These are phyloP conservation scores for Barbatosphaeria neglecta DNA, from an alignment of 495 filamentous ascomycete genomes.

Conservation along the genomic window DNA sequence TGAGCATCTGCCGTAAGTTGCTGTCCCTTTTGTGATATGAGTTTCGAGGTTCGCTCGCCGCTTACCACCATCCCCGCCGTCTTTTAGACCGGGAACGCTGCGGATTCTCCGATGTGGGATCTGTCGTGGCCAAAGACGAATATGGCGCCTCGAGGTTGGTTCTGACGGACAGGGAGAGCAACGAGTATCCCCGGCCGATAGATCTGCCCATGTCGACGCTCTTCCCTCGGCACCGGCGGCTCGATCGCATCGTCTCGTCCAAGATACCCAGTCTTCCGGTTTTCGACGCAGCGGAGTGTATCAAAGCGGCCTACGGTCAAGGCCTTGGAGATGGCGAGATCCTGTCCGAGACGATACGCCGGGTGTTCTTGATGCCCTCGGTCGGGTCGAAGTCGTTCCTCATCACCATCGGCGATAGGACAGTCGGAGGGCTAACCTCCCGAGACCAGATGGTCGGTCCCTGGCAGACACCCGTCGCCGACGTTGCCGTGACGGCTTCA, in stretches of 20 bases:
- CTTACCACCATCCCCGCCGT: slow-evolving; percentile 1
- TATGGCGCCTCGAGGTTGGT: slow-evolving; percentile 57
- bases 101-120: slow-evolving; percentile 86
- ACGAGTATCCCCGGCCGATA: slow-evolving; percentile 65
- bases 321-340: slow-evolving; percentile 48
- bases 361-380: slow-evolving; percentile 73
- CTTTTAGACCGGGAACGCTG: slow-evolving; percentile 62
- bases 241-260: slow-evolving; percentile 68
- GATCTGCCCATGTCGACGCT: slow-evolving; percentile 84
- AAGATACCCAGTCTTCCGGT: slow-evolving; percentile 53
- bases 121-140: slow-evolving; percentile 52
- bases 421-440: slow-evolving; percentile 77
- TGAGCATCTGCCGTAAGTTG: slow-evolving; percentile 56
- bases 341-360: slow-evolving; percentile 59
- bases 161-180: slow-evolving; percentile 70
- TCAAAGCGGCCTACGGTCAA: slow-evolving; percentile 37
- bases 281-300: slow-evolving; percentile 50
- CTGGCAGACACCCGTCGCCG: slow-evolving; percentile 92
- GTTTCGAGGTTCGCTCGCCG: slow-evolving; percentile 12
- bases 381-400: slow-evolving; percentile 95
- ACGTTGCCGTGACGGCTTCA: slow-evolving; percentile 83
- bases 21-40: background rate
- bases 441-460: slow-evolving; percentile 94
- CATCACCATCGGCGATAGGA: slow-evolving; percentile 90
- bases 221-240: slow-evolving; percentile 82